phyloP scores from a whole-genome alignment of 2,329 filamentous ascomycete species.

The Rhinocladiella similis region DNA sequence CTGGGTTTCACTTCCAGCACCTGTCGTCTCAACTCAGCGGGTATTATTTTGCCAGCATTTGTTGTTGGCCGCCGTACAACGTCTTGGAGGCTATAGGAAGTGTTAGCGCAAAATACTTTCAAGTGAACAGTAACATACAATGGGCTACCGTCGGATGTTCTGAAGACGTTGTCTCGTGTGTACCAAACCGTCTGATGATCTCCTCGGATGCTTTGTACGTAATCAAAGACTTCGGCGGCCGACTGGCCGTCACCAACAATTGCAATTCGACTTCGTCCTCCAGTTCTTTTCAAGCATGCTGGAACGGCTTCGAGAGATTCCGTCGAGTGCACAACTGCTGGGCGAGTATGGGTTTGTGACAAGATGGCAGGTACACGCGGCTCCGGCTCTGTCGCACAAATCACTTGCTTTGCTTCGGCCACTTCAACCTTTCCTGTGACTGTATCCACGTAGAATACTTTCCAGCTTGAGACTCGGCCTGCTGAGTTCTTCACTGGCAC shows the following conservation, averaged over 20 bases:
- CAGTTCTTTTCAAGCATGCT: constrained; percentile 1
- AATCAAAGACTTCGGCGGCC: constrained; percentile 22
- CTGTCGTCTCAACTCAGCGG: constrained; percentile 14
- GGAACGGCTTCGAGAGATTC: constrained; percentile 9
- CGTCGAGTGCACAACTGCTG: constrained; percentile 20
- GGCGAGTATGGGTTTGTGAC: neutral
- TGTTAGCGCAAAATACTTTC: too few relatives aligned
- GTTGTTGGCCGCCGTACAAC: constrained; percentile 3
- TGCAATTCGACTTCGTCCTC: constrained; percentile 10
- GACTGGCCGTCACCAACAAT: constrained; percentile 24
- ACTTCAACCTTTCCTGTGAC: constrained; percentile 13
- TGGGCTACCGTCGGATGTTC: constrained; percentile 9
- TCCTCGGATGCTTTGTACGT: constrained; percentile 19
- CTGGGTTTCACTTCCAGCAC: neutral
- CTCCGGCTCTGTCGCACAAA: constrained; percentile 16
- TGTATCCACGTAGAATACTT: constrained; percentile 12
- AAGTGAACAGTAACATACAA: constrained; percentile 11
- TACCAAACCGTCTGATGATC: constrained; percentile 21
- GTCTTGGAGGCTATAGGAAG: constrained; percentile 5
- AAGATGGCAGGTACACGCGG: constrained; percentile 15
- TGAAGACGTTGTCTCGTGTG: constrained; percentile 12
- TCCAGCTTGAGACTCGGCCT: constrained; percentile 16
- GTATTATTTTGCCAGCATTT: constrained; percentile 3
- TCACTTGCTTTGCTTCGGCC: constrained; percentile 18
- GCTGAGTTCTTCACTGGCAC: constrained; percentile 7